These are phyloP conservation scores for Saccharomyces hybrid DNA, from an alignment of 1,139 yeast species.

Conservation along the genomic window DNA sequence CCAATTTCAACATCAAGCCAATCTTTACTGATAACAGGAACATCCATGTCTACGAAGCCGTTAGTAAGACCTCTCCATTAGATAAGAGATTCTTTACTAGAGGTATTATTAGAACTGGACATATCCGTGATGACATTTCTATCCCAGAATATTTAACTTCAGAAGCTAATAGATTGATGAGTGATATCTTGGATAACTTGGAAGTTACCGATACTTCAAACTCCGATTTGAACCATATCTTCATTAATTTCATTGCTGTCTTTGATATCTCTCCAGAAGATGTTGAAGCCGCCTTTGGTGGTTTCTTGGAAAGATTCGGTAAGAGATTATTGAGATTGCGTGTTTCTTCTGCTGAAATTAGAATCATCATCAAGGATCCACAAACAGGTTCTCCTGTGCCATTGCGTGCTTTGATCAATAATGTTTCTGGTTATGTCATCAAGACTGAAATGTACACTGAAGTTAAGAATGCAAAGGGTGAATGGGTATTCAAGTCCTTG, in stretches of 20 bases:
- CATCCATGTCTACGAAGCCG: slow-evolving; percentile 94
- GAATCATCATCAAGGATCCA: slow-evolving; percentile 91
- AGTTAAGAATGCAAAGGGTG: slow-evolving; percentile 83
- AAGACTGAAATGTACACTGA: slow-evolving; percentile 92
- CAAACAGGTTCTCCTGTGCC: slow-evolving; percentile 86
- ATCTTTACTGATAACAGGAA: slow-evolving; percentile 95
- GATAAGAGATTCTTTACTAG: slow-evolving; percentile 95
- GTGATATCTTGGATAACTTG: slow-evolving; percentile 88
- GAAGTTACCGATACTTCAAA: slow-evolving; percentile 92
- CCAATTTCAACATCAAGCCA: slow-evolving; percentile 90
- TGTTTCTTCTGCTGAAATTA: slow-evolving; percentile 93
- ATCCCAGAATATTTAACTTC: slow-evolving; percentile 91
- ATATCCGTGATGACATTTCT: slow-evolving; percentile 84
- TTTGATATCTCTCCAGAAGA: slow-evolving; percentile 91
- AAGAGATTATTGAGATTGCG: slow-evolving; percentile 94
- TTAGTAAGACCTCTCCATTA: slow-evolving; percentile 86
- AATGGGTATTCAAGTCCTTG: slow-evolving; percentile 93
- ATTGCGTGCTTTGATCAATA: slow-evolving; percentile 89
- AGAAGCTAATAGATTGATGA: slow-evolving; percentile 92
- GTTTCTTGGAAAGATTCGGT: slow-evolving; percentile 95
- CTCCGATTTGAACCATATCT: slow-evolving; percentile 92
- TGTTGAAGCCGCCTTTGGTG: slow-evolving; percentile 96
- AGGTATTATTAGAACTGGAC: slow-evolving; percentile 95
- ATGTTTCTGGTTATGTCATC: slow-evolving; percentile 95
- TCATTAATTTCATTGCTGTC: slow-evolving; percentile 91